Base-by-base conservation (phyloP, 2,329 filamentous ascomycete genomes). In the Harringtonia lauricola region DNA sequence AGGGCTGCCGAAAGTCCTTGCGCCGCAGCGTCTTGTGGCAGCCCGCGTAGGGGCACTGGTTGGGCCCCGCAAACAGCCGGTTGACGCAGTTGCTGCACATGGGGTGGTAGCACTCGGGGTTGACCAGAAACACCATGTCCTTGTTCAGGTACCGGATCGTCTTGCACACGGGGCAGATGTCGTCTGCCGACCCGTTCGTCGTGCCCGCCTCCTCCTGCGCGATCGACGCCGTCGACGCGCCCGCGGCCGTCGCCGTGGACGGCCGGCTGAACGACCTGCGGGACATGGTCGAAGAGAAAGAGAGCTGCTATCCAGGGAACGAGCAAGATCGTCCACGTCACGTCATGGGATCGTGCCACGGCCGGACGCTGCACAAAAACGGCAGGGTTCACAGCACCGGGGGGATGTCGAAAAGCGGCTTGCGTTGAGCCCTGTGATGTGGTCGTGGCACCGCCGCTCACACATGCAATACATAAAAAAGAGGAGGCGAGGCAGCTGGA, bases 51-150 rank as follows among this genome's bases (percentile, higher is more conserved):
- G 92, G 92, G 59, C 94, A 98, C 49, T 88, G 85, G 44, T 88
- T 86, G 1, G 92, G 92, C 0, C 92, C 92, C 30, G 83, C 84
- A 72, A 96, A 98, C 55, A 96, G 86, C 44, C 90, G 84, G 63
- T 90, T 85, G 35, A 96, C 89, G 67, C 92, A 98, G 45, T 86
- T 89, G 61, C 87, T 83, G 71, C 92, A 98, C 86, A 98, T 96
- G 54, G 87, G 87, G 71, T 98, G 92, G 71, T 98, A 98, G 75
- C 92, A 98, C 71, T 94, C 88, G 9, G 90, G 87, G 62, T 96
- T 95, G 68, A 98, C 89, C 54, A 92, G 83, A 66, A 98, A 96
- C 51, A 83, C 76, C 76, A 98, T 89, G 66, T 88, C 83, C 48
- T 81, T 81, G 70, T 95, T 95, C 57, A 96, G 83, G 70, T 96